Percentiles rank a stretch among this genome's conserved stretches.
Evolutionary conservation across 2,329 filamentous ascomycete species (phyloP).

Genomic region (Neonectria hederae): DNA sequence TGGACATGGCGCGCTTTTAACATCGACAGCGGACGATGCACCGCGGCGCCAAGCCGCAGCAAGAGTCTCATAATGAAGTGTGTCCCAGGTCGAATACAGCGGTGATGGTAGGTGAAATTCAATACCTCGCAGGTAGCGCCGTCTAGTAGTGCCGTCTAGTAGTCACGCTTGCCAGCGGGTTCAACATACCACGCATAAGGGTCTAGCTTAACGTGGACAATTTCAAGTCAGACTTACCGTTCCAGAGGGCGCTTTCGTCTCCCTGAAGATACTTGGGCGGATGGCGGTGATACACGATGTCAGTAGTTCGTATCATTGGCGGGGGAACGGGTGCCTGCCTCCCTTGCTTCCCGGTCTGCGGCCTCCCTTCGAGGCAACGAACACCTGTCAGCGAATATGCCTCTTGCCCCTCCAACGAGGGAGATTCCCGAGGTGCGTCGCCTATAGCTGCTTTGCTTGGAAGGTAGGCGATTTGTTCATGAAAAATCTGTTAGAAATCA

Average conservation of each 20-base stretch:
- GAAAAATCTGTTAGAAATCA: neutral
- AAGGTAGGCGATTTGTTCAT: no score
- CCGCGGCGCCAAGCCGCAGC: neutral
- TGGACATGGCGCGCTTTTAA: neutral
- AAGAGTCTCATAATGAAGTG: neutral
- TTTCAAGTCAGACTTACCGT: constrained; percentile 14
- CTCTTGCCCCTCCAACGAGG: neutral
- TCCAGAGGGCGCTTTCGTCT: constrained; percentile 10
- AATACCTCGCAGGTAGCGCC: neutral
- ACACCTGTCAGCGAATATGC: neutral
- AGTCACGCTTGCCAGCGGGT: neutral
- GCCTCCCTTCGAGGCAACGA: constrained; percentile 9
- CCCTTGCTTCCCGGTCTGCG: constrained; percentile 10
- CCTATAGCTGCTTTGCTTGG: neutral
- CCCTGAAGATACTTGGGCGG: constrained; percentile 2
- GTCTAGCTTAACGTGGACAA: constrained; percentile 1
- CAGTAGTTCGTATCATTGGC: neutral
- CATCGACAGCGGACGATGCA: neutral
- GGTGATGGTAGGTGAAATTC: neutral
- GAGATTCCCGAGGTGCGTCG: no score
- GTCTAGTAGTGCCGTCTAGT: no score
- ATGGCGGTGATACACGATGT: neutral
- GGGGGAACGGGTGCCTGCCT: neutral
- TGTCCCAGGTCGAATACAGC: no score
- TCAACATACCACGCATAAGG: constrained; percentile 7